A percentile compares a stretch with the other conserved stretches of the same genome.
Conservation (phyloP, 192 early-diverging fungal species). For the Umbelopsis sp. region DNA sequence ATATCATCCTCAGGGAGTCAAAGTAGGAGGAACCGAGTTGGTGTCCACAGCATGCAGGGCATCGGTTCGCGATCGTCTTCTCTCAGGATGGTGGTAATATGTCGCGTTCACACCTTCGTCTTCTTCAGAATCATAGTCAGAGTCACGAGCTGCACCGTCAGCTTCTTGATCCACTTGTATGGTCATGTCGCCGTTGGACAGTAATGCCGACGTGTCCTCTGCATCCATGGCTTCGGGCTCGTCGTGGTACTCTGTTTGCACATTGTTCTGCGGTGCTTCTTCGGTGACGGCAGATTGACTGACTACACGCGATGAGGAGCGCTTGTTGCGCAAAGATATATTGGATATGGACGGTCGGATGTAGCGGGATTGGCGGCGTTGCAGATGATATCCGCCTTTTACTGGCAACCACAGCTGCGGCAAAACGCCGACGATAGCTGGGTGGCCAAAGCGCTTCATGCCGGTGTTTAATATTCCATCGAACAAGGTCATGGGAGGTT, state of each 20-base stretch:
- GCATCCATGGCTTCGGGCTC: background rate
- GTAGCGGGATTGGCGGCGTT: background rate
- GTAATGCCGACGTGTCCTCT: background rate
- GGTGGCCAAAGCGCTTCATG: conserved; percentile 67
- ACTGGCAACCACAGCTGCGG: conserved; percentile 78
- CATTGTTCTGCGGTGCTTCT: background rate
- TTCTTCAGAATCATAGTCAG: conserved; percentile 28
- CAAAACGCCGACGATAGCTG: conserved; percentile 64
- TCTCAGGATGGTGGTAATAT: conserved; percentile 55
- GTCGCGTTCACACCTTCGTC: conserved; percentile 35
- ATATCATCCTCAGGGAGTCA: no score
- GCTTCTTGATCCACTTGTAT: conserved; percentile 8
- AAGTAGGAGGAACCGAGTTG: no score
- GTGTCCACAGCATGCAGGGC: background rate
- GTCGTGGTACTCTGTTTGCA: background rate
- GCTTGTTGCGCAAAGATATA: background rate
- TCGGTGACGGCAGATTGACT: background rate
- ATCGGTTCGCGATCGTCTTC: conserved; percentile 23
- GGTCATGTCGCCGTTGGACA: background rate
- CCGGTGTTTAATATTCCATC: conserved; percentile 74
- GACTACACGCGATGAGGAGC: background rate
- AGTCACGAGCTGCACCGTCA: background rate
- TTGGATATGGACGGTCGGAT: background rate
- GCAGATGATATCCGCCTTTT: conserved; percentile 29
- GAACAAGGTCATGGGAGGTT: conserved; percentile 73